A percentile compares a stretch with the other conserved stretches of the same genome.
Conservation (phyloP, 1,284 basidiomycete species). For the Leccinum insolens region DNA sequence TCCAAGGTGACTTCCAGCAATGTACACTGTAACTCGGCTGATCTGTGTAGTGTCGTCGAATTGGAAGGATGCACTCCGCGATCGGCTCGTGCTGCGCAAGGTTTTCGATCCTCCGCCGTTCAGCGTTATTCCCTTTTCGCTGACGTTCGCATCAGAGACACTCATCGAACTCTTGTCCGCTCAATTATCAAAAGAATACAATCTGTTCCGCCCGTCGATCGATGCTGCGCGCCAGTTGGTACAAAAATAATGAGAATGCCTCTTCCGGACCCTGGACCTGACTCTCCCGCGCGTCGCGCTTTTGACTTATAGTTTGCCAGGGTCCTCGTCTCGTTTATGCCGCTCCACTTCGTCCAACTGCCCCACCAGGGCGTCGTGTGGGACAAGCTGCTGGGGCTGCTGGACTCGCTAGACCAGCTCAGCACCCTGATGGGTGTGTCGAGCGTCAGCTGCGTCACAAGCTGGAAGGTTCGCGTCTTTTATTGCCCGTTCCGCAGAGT, state of each 20-base stretch:
- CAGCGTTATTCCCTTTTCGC: not conserved
- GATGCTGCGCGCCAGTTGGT: conserved; percentile 25
- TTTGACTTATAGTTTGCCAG: conserved; percentile 76
- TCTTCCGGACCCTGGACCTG: conserved; percentile 40
- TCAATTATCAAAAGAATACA: conserved; percentile 30
- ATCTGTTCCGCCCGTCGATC: conserved; percentile 20
- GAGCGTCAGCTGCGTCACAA: conserved; percentile 24
- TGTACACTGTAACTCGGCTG: not conserved
- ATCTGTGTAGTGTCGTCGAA: conserved; percentile 37
- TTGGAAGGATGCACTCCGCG: conserved; percentile 53
- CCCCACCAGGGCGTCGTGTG: conserved; percentile 56
- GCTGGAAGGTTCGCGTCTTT: conserved; percentile 60
- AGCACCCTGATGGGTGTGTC: conserved; percentile 47
- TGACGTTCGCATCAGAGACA: conserved; percentile 19
- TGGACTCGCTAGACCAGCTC: conserved; percentile 63
- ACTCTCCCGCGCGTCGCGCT: conserved; percentile 54
- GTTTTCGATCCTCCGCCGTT: conserved; percentile 33
- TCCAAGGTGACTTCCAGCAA: conserved; percentile 38
- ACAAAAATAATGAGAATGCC: conserved; percentile 19
- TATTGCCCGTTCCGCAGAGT: not conserved
- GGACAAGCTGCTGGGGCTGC: conserved; percentile 48
- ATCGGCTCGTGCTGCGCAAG: conserved; percentile 61
- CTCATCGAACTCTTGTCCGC: conserved; percentile 52
- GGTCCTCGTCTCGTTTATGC: conserved; percentile 72
- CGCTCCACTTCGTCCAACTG: conserved; percentile 63